Evolutionary conservation across 2,329 filamentous ascomycete species (phyloP).

Genomic region (Aspergillus sp.): DNA sequence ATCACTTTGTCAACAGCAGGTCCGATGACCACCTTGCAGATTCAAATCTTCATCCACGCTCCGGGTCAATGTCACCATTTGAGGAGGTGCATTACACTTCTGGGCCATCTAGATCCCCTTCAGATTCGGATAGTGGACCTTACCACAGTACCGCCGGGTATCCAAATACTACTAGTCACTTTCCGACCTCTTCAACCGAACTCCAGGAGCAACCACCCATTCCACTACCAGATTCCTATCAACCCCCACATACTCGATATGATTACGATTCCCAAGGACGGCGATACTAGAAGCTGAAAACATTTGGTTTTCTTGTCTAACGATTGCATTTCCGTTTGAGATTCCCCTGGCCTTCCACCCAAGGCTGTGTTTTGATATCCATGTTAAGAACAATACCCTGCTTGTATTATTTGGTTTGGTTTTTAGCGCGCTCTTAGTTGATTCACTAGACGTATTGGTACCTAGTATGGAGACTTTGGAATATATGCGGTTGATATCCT

Average conservation of each 20-base stretch:
- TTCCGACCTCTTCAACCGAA: slow-evolving; percentile 17
- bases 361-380: slow-evolving; percentile 15
- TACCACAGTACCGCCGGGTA: slow-evolving; percentile 13
- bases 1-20: slow-evolving; percentile 11
- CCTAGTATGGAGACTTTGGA: not conserved
- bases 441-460: slow-evolving; percentile 4
- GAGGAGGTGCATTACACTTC: slow-evolving; percentile 15
- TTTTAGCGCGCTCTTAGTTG: not conserved
- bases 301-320: not conserved
- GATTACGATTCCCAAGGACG: slow-evolving; percentile 21
- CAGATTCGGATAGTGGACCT: slow-evolving; percentile 20
- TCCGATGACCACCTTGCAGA: slow-evolving; percentile 16
- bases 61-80: slow-evolving; percentile 20
- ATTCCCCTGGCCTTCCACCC: not conserved
- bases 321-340: slow-evolving; percentile 6
- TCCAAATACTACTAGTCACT: slow-evolving; percentile 3
- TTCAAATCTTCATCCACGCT: slow-evolving; percentile 10
- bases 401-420: not conserved
- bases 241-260: slow-evolving; percentile 27
- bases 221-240: slow-evolving; percentile 32
- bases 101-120: slow-evolving; percentile 15
- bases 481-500: no score
- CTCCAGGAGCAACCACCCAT: slow-evolving; percentile 33
- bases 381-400: slow-evolving; percentile 12
- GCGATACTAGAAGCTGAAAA: not conserved